Conservation (phyloP, 2,329 filamentous ascomycete species). For the Colletotrichum lini region DNA sequence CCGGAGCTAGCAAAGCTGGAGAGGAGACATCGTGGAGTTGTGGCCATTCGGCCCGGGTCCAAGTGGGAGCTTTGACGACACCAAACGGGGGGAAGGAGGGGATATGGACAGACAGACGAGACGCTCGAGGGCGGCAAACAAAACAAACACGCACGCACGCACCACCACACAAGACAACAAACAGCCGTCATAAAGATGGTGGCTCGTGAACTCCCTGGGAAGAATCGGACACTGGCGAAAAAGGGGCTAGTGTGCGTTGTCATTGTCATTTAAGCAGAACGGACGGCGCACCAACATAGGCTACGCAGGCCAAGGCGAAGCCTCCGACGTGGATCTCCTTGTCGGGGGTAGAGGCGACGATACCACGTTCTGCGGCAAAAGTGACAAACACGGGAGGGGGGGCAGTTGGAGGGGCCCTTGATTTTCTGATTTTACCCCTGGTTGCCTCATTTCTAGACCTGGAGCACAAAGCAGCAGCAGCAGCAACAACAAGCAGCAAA, state of each 20-base stretch:
- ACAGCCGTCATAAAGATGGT: slow-evolving; percentile 22
- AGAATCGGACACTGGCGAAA: neutral
- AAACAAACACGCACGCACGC: slow-evolving; percentile 18
- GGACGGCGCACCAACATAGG: slow-evolving; percentile 4
- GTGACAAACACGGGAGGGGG: slow-evolving; percentile 5
- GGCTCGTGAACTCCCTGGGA: neutral
- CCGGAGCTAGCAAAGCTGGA: slow-evolving; percentile 20
- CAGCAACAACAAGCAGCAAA: no score
- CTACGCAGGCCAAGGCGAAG: slow-evolving; percentile 10
- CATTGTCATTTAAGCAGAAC: neutral
- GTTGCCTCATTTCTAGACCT: neutral
- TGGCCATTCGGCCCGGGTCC: slow-evolving; percentile 13
- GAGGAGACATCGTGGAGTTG: slow-evolving; percentile 7
- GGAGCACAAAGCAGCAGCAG: neutral
- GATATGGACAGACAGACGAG: slow-evolving; percentile 7
- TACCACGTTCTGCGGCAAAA: neutral
- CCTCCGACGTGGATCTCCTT: slow-evolving; percentile 35
- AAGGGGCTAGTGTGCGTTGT: neutral
- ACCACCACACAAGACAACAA: slow-evolving; percentile 1
- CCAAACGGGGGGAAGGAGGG: neutral
- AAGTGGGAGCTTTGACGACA: slow-evolving; percentile 25
- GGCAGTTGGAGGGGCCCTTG: slow-evolving; percentile 1
- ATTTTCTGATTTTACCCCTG: neutral
- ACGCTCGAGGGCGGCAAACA: neutral
- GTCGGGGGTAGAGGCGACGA: slow-evolving; percentile 22